Percentiles rank a stretch among this genome's conserved stretches.
Conservation (phyloP, 345 rosid species). For the Tarenaya hassleriana region DNA sequence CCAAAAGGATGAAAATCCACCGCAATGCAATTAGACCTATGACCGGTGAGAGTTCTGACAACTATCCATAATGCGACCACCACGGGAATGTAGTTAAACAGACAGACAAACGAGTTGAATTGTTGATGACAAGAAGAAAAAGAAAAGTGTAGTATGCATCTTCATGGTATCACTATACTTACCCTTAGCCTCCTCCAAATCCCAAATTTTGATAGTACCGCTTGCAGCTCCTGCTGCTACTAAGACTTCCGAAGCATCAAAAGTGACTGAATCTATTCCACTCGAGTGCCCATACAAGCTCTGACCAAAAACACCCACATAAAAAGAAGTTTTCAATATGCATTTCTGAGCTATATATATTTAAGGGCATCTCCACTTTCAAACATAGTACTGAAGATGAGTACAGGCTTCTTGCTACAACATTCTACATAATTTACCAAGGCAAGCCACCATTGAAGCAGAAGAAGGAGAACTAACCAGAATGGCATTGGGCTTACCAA, state of each 20-base stretch:
- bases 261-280: conserved; percentile 90
- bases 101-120: not conserved
- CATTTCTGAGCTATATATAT: conserved; percentile 1
- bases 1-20: conserved; percentile 98
- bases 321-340: not conserved
- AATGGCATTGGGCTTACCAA: conserved; percentile 95
- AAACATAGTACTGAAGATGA: too few species aligned
- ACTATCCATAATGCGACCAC: conserved; percentile 40
- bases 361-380: not conserved
- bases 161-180: conserved; percentile 28
- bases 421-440: conserved; percentile 3
- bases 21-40: conserved; percentile 93
- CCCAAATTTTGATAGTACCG: conserved; percentile 98
- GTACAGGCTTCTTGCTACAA: not conserved
- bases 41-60: conserved; percentile 93
- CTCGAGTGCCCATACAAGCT: conserved; percentile 93
- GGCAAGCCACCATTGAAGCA: not conserved
- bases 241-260: conserved; percentile 82
- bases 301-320: conserved; percentile 37
- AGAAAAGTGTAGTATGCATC: not conserved
- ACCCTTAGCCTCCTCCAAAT: conserved; percentile 96
- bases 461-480: conserved; percentile 53
- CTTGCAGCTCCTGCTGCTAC: conserved; percentile 99
- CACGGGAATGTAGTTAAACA: conserved; percentile 6
- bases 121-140: not conserved